Base-by-base conservation (phyloP, 2,329 filamentous ascomycete species). In the Falciphora oryzae region DNA sequence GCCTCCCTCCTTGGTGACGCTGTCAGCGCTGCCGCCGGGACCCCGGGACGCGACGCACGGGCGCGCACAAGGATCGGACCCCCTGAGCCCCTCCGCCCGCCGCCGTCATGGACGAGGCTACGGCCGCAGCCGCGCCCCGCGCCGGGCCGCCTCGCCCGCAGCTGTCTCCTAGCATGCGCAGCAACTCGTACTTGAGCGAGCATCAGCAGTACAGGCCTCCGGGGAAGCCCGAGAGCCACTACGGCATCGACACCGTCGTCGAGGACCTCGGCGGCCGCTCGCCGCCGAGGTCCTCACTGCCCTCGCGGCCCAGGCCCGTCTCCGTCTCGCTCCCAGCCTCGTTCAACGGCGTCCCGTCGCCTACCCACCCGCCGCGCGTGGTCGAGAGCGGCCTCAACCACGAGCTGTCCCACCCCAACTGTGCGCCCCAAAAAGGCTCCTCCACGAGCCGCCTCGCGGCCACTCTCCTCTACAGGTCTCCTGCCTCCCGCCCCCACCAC, bases 181-280 rank as follows among this genome's bases (percentile, higher is more conserved):
- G 82, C 77, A 84, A 82, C 73, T 88, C 85, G 18, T 88, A 85
- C 71, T 77, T 88, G 65, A 81, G 81, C 73, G 85, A 88, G 68
- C 83, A 88, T 70, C 85, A 88, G 73, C 84, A 88, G 71, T 87
- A 86, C 68, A 83, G 85, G 61, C 83, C 84, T 35, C 83, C 84
- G 14, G 76, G 77, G 66, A 79, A 79, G 66, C 78, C 82, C 60
- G 85, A 87, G 32, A 78, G 77, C 65, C 81, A 83, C 72, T 85
- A 85, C 67, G 85, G 85, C 67, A 89, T 89, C 69, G 86, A 89
- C 71, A 86, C 85, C 59, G 85, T 89, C 22, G 82, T 89, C 63
- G 86, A 89, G 73, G 83, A 85, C 66, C 81, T 38, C 76, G 77
- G 44, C n/a, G 44, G 44, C 44, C 44, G 44, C n/a, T 53, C 66